Percentiles rank a stretch among this genome's conserved stretches.
Conservation (phyloP, 2,329 filamentous ascomycete genomes). For the Monilinia vaccinii-corymbosi region DNA sequence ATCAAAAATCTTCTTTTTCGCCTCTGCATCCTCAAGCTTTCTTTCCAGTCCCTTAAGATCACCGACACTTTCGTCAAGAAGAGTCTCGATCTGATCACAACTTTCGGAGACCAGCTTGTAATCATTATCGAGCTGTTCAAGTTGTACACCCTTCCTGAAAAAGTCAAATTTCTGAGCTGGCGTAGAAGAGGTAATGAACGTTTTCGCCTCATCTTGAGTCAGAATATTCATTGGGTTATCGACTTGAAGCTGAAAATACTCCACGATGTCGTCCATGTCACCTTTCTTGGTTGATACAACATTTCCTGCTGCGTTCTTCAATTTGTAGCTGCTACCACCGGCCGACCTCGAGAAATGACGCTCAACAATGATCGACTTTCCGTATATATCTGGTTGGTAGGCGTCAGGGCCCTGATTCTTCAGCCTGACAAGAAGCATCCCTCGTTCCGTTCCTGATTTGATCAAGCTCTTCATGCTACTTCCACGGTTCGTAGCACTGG, state of each 20-base stretch:
- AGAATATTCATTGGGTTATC: conserved; percentile 95
- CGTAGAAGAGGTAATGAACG: conserved; percentile 81
- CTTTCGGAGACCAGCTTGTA: conserved; percentile 77
- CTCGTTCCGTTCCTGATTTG: conserved; percentile 75
- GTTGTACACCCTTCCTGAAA: conserved; percentile 87
- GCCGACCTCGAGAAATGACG: conserved; percentile 73
- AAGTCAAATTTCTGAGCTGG: conserved; percentile 89
- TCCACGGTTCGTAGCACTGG: conserved; percentile 84
- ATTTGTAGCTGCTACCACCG: conserved; percentile 65
- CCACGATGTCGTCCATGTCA: conserved; percentile 86
- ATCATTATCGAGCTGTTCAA: conserved; percentile 85
- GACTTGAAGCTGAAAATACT: conserved; percentile 88
- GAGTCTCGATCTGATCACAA: conserved; percentile 61
- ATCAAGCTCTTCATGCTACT: conserved; percentile 84
- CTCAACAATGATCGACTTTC: conserved; percentile 81
- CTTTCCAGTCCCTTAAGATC: conserved; percentile 53
- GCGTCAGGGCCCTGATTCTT: conserved; percentile 84
- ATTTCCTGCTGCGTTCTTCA: conserved; percentile 64
- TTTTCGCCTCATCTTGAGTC: conserved; percentile 88
- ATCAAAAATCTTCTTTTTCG: conserved; percentile 55
- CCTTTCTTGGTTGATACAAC: conserved; percentile 73
- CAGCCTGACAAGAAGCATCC: conserved; percentile 70
- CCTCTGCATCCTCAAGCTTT: conserved; percentile 50
- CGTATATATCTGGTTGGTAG: conserved; percentile 75
- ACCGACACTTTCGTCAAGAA: conserved; percentile 51